These are phyloP conservation scores for Aaosphaeria arxii DNA, from an alignment of 2,329 filamentous ascomycete genomes.

Conservation along the genomic window DNA sequence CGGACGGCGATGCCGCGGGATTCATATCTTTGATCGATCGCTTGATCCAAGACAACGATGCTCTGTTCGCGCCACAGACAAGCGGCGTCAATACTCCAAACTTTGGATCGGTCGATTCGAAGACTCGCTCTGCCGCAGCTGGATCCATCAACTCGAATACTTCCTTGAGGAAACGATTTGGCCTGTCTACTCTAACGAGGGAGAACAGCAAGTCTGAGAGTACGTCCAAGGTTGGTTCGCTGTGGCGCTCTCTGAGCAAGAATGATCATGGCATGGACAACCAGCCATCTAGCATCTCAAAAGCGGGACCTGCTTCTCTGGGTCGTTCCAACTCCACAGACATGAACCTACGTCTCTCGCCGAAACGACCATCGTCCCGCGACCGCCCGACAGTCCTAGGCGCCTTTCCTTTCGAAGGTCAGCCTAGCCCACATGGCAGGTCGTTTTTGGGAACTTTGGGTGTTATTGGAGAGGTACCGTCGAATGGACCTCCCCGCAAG, in stretches of 20 bases:
- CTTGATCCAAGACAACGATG: constrained; percentile 83
- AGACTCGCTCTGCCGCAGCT: constrained; percentile 59
- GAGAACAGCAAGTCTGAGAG: constrained; percentile 75
- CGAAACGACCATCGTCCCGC: constrained; percentile 54
- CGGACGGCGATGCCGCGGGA: constrained; percentile 71
- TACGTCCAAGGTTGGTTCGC: constrained; percentile 68
- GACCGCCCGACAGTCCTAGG: constrained; percentile 51
- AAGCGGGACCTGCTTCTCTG: constrained; percentile 51
- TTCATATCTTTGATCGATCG: constrained; percentile 88
- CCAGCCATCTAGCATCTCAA: constrained; percentile 64
- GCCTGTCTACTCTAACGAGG: constrained; percentile 70
- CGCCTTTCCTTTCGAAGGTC: constrained; percentile 48
- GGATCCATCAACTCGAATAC: constrained; percentile 85
- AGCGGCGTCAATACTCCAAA: constrained; percentile 44
- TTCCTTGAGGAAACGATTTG: constrained; percentile 80
- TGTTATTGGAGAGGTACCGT: constrained; percentile 52
- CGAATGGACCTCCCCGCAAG: constrained; percentile 48
- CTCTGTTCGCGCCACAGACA: constrained; percentile 71
- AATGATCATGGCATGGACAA: constrained; percentile 45
- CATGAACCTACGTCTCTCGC: constrained; percentile 49
- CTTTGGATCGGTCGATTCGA: constrained; percentile 60
- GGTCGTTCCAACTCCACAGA: constrained; percentile 77
- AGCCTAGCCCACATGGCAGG: constrained; percentile 34
- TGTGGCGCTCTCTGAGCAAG: constrained; percentile 89
- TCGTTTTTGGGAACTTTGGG: constrained; percentile 36